phyloP scores from a whole-genome alignment of 2,329 filamentous ascomycete genomes.

The Ilyonectria robusta region DNA sequence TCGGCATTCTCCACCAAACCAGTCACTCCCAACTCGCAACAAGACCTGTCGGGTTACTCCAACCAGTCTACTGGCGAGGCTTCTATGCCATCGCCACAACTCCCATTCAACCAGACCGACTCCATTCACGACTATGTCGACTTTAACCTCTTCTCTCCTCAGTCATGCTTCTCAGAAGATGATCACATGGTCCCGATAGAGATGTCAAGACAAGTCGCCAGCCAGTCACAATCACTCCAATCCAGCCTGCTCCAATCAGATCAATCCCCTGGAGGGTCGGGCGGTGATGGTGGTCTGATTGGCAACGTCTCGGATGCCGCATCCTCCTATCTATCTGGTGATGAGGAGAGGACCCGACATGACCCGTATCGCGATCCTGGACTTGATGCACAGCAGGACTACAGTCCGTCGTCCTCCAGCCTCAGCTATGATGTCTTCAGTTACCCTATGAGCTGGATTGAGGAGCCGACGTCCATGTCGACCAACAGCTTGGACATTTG shows the following conservation, averaged over 20 bases:
- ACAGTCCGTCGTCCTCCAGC: constrained; percentile 22
- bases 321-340: constrained; percentile 23
- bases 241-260: constrained; percentile 30
- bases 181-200: constrained; percentile 57
- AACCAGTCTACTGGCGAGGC: constrained; percentile 23
- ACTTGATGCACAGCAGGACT: constrained; percentile 27
- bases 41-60: constrained; percentile 35
- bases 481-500: constrained; percentile 1
- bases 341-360: constrained; percentile 28
- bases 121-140: constrained; percentile 62
- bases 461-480: background rate
- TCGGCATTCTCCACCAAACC: constrained; percentile 49
- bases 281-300: background rate
- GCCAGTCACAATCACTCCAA: constrained; percentile 36
- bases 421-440: constrained; percentile 21
- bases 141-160: constrained; percentile 70
- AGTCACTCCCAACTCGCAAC: constrained; percentile 44
- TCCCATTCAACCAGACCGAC: constrained; percentile 44
- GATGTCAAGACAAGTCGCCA: constrained; percentile 37
- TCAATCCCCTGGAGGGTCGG: constrained; percentile 26
- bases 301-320: constrained; percentile 19
- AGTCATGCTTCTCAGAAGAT: constrained; percentile 63
- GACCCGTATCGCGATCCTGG: constrained; percentile 38
- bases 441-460: constrained; percentile 13
- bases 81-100: constrained; percentile 28